Percentiles rank a stretch among this genome's conserved stretches.
Evolutionary conservation across 2,329 filamentous ascomycete genomes (phyloP).

Genomic region (Fusarium abutilonis): DNA sequence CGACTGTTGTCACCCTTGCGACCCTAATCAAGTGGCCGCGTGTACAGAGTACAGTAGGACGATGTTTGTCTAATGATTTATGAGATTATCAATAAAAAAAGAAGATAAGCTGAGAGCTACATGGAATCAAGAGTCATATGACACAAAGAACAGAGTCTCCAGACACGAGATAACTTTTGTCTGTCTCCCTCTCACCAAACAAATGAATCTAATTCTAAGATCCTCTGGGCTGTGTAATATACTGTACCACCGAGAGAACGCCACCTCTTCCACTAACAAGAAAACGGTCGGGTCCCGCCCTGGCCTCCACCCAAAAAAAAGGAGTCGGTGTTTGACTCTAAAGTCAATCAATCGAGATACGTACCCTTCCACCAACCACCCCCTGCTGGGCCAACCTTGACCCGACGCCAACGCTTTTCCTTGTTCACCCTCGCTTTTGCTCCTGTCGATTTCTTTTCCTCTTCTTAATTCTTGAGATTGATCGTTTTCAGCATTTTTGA

Average conservation of each 20-base stretch:
- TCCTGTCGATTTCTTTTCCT: constrained; percentile 25
- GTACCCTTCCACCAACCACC: constrained; percentile 16
- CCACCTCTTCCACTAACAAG: constrained; percentile 1
- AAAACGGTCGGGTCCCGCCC: constrained; percentile 15
- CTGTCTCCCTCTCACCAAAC: not conserved
- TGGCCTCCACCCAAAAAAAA: constrained; percentile 23
- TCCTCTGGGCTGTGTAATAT: not conserved
- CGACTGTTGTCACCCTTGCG: constrained; percentile 3
- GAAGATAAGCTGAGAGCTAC: not conserved
- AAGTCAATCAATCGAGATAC: constrained; percentile 28
- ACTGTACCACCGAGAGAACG: not conserved
- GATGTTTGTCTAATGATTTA: not conserved
- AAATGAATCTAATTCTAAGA: not conserved
- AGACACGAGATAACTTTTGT: constrained; percentile 9
- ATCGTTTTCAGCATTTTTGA: constrained; percentile 15
- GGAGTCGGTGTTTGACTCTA: constrained; percentile 17
- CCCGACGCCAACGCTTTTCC: constrained; percentile 38
- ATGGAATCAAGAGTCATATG: not conserved
- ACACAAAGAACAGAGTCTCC: not conserved
- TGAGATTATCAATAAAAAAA: no score
- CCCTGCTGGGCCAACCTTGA: constrained; percentile 38
- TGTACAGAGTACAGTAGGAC: not conserved
- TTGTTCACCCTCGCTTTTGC: constrained; percentile 25
- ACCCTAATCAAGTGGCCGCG: not conserved
- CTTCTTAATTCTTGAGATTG: constrained; percentile 20